Conservation (phyloP, 768 basidiomycete species). For the Gymnopilus dilepis region DNA sequence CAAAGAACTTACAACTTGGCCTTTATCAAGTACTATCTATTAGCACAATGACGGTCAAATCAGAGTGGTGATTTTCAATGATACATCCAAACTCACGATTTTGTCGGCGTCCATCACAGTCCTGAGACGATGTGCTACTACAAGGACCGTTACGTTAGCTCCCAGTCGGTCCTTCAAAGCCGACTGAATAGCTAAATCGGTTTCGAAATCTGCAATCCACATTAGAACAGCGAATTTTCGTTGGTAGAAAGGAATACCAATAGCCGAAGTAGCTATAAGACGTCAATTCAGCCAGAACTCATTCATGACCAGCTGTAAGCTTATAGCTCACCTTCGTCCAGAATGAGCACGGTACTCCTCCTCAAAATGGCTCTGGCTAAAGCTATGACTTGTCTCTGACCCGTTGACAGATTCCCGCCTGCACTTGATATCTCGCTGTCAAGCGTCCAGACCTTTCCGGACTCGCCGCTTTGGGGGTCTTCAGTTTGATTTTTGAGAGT, state of each 20-base stretch:
- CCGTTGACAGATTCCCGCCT: conserved; percentile 76
- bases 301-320: neutral
- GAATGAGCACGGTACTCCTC: conserved; percentile 60
- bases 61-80: neutral
- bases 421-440: conserved; percentile 55
- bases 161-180: conserved; percentile 68
- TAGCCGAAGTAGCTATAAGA: conserved; percentile 48
- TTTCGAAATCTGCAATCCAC: conserved; percentile 49
- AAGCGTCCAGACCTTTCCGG: conserved; percentile 31
- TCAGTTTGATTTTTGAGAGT: conserved; percentile 47
- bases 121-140: conserved; percentile 70
- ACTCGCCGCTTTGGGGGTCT: conserved; percentile 34
- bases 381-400: conserved; percentile 76
- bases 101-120: conserved; percentile 70
- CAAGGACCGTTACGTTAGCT: conserved; percentile 60
- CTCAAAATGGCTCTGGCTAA: conserved; percentile 67
- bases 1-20: conserved; percentile 44
- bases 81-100: conserved; percentile 37
- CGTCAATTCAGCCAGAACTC: conserved; percentile 18
- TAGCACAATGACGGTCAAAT: neutral
- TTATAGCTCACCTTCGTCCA: conserved; percentile 62
- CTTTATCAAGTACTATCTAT: conserved; percentile 56
- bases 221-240: conserved; percentile 26
- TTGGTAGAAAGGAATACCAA: conserved; percentile 46
- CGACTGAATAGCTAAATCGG: conserved; percentile 69